Evolutionary conservation across 2,329 filamentous ascomycete species (phyloP).

Genomic region (Nemania sp.): DNA sequence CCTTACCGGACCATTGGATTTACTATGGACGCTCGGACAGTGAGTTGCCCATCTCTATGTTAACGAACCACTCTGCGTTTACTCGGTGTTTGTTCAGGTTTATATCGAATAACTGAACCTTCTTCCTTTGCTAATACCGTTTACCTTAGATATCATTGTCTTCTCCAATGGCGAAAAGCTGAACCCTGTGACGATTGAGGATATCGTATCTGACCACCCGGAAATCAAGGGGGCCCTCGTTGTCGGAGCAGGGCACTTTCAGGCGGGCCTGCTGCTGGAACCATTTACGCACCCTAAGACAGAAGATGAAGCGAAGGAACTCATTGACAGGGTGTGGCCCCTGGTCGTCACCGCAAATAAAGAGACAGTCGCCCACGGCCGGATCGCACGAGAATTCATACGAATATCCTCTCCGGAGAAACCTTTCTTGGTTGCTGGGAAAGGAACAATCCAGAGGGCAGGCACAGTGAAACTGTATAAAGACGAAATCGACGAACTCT

Average conservation of each 20-base stretch:
- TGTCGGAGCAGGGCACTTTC: conserved; percentile 51
- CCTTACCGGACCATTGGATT: conserved; percentile 44
- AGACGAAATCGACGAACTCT: conserved; percentile 49
- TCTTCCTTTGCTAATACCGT: not conserved
- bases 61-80: not conserved
- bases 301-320: conserved; percentile 34
- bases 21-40: conserved; percentile 47
- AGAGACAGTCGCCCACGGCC: conserved; percentile 51
- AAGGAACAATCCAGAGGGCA: conserved; percentile 52
- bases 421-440: conserved; percentile 50
- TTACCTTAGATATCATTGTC: conserved; percentile 47
- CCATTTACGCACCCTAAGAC: conserved; percentile 40
- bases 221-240: conserved; percentile 49
- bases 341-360: conserved; percentile 49
- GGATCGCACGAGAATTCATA: conserved; percentile 48
- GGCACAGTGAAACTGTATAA: conserved; percentile 47
- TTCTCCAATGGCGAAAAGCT: conserved; percentile 57
- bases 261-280: conserved; percentile 55
- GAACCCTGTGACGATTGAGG: conserved; percentile 53
- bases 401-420: conserved; percentile 45
- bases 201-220: conserved; percentile 45
- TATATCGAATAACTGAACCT: not conserved
- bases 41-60: conserved; percentile 14
- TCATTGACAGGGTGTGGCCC: conserved; percentile 52
- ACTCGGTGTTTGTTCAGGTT: not conserved